Base-by-base conservation (phyloP, 2,329 filamentous ascomycete species). In the Anthostomella pinea region DNA sequence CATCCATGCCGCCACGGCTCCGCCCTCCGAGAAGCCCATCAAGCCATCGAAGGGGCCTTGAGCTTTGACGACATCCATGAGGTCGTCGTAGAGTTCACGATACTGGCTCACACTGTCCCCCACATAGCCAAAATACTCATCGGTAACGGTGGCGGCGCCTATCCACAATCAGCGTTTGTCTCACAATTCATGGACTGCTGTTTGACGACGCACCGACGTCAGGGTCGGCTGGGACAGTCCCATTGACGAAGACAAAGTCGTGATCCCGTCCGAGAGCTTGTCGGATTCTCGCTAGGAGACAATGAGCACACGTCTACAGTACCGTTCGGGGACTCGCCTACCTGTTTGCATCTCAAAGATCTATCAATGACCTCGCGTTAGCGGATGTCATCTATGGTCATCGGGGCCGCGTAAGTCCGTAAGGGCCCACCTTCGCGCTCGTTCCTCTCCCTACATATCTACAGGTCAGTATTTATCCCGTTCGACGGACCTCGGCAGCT, bases 21-120 rank as follows among this genome's bases (percentile, higher is more conserved):
- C 55, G 14, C 56, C 56, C 28, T 60, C 55, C 7, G 55, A 58
- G 40, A 58, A 59, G 2, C 56, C 57, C 51, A 59, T 58, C 11
- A 58, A 27, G 13, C 47, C 57, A 25, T 58, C 52, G 24, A 58
- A 58, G 6, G 55, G 55, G 6, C 54, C 55, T 22, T 53, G 39
- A 22, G 25, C 43, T 28, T 51, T 34, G 16, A 54, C 46, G 11
- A 54, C 23, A 30, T 51, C 48, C 15, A 54, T 38, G 30, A 56
- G 44, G 33, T 38, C 52, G 20, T 51, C 39, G 30, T 52, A 47
- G 15, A 54, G 41, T 21, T 53, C 44, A 30, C 43, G 34, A 30
- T 49, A 47, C 22, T 56, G 41, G 10, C 36, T 36, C 17, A 46
- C 30, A 24, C 43, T 39, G 15, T 52, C 36, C 30, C 48, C 46